Percentiles rank a stretch among this genome's conserved stretches.
phyloP scores from a whole-genome alignment of 352 stramenopile species.

The Saprolegnia diclina region DNA sequence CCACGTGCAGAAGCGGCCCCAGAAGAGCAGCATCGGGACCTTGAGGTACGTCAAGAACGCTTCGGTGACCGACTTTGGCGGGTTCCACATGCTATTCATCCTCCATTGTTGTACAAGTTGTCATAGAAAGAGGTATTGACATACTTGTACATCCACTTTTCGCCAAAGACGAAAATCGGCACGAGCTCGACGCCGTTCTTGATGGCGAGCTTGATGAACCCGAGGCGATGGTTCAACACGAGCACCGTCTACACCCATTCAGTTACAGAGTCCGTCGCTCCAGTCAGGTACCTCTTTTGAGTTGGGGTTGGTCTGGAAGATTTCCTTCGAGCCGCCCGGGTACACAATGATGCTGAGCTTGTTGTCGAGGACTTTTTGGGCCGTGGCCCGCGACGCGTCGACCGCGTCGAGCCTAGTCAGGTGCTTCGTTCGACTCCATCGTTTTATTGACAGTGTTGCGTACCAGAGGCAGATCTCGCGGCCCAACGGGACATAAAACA shows the following conservation, averaged over 20 bases:
- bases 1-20: slow-evolving; percentile 67
- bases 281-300: slow-evolving; percentile 41
- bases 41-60: slow-evolving; percentile 66
- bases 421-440: background rate
- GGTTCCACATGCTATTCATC: slow-evolving; percentile 54
- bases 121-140: slow-evolving; percentile 24
- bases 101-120: background rate
- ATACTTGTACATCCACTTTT: slow-evolving; percentile 78
- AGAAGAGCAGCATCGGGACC: slow-evolving; percentile 74
- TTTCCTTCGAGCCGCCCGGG: slow-evolving; percentile 66
- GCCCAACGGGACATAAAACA: slow-evolving; percentile 61
- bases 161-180: slow-evolving; percentile 68
- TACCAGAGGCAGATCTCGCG: slow-evolving; percentile 64
- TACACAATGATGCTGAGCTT: slow-evolving; percentile 68
- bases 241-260: slow-evolving; percentile 40
- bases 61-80: slow-evolving; percentile 46
- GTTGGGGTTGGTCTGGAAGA: slow-evolving; percentile 67
- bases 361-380: slow-evolving; percentile 64
- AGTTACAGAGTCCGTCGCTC: slow-evolving; percentile 7
- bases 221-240: slow-evolving; percentile 71
- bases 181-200: slow-evolving; percentile 69
- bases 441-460: background rate
- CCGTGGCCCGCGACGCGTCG: slow-evolving; percentile 64
- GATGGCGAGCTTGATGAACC: slow-evolving; percentile 78
- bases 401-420: slow-evolving; percentile 47